These are phyloP conservation scores for Cytospora leucostoma DNA, from an alignment of 2,329 filamentous ascomycete species.

Conservation along the genomic window DNA sequence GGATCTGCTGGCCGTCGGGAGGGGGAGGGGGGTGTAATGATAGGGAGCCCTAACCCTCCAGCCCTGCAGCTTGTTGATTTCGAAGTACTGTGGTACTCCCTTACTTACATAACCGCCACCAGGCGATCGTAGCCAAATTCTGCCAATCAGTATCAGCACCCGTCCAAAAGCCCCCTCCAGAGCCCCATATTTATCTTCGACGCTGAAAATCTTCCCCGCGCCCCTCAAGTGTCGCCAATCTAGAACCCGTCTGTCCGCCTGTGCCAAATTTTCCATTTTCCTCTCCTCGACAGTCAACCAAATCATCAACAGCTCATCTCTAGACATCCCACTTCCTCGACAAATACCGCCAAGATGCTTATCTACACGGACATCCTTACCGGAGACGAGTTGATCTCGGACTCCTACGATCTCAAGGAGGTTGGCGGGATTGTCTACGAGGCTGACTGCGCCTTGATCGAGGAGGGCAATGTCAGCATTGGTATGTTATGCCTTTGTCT, in stretches of 20 bases:
- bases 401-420: conserved; percentile 84
- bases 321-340: conserved; percentile 10
- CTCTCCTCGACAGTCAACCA: conserved; percentile 17
- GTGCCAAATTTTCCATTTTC: conserved; percentile 19
- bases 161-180: conserved; percentile 11
- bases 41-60: neutral
- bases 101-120: no score
- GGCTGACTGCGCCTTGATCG: conserved; percentile 89
- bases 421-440: conserved; percentile 82
- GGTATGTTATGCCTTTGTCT: conserved; percentile 52
- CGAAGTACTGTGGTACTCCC: no score
- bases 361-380: conserved; percentile 81
- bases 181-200: conserved; percentile 22
- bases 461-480: conserved; percentile 71
- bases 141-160: conserved; percentile 15
- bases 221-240: conserved; percentile 19
- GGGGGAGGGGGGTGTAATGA: neutral
- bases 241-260: conserved; percentile 16
- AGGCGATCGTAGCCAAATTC: conserved; percentile 6
- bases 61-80: neutral
- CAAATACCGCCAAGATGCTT: conserved; percentile 63
- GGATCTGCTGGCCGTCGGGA: no score
- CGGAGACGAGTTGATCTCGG: conserved; percentile 94
- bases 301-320: conserved; percentile 19
- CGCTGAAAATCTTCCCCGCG: conserved; percentile 27